Percentiles rank a stretch among this genome's conserved stretches.
Evolutionary conservation across 2,329 filamentous ascomycete genomes (phyloP).

Genomic region (Fusarium stilboides): DNA sequence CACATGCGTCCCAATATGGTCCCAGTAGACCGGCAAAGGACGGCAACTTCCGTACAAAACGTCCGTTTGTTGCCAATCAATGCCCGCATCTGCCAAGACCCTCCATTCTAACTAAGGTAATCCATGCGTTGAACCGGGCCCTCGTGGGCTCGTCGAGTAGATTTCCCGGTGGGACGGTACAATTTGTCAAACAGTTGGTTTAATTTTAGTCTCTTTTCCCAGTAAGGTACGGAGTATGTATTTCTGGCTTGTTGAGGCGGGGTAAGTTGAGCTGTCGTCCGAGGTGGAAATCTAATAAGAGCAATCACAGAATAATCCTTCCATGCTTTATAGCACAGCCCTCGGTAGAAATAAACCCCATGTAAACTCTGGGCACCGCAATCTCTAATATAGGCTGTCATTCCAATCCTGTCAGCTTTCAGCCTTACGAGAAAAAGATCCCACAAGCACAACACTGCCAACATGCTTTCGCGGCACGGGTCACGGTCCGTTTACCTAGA

Average conservation of each 20-base stretch:
- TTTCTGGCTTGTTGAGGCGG: slow-evolving; percentile 21
- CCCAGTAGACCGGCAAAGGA: slow-evolving; percentile 3
- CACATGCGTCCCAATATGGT: slow-evolving; percentile 1
- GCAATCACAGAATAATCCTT: no score
- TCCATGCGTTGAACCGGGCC: neutral
- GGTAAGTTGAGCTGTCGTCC: slow-evolving; percentile 10
- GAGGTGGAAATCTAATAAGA: neutral
- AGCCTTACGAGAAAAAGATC: slow-evolving; percentile 26
- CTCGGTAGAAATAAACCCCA: no score
- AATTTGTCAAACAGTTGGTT: slow-evolving; percentile 12
- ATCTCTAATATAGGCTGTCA: no score
- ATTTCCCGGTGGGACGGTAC: slow-evolving; percentile 26
- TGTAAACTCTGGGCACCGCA: no score
- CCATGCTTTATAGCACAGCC: no score
- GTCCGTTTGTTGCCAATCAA: slow-evolving; percentile 3
- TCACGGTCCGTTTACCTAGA: slow-evolving; percentile 26
- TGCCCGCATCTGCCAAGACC: slow-evolving; percentile 19
- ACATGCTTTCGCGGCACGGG: slow-evolving; percentile 23
- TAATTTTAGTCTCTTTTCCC: slow-evolving; percentile 14
- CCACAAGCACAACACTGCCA: slow-evolving; percentile 15
- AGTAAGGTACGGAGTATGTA: neutral
- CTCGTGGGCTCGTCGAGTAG: slow-evolving; percentile 5
- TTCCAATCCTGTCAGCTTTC: no score
- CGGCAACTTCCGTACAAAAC: slow-evolving; percentile 20
- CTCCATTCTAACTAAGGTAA: neutral